A percentile compares a stretch with the other conserved stretches of the same genome.
These are phyloP conservation scores for Zygosaccharomyces pseudorouxii DNA, from an alignment of 805 yeast species.

Conservation along the genomic window DNA sequence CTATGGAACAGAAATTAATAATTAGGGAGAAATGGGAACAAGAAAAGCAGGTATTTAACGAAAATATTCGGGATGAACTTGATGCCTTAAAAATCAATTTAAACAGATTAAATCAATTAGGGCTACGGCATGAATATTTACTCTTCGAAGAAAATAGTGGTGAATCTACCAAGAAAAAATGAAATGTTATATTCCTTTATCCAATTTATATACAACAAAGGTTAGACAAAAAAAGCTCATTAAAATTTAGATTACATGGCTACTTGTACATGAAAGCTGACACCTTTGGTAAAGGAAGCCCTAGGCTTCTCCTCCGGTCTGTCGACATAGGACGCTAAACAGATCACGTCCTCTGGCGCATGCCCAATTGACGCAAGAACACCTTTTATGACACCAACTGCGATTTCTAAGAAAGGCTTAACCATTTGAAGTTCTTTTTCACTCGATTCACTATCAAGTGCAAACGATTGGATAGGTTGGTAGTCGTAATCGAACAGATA, in stretches of 20 bases:
- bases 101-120: slow-evolving; percentile 4
- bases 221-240: not conserved
- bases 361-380: slow-evolving; percentile 32
- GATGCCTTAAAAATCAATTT: slow-evolving; percentile 13
- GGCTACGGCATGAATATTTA: slow-evolving; percentile 5
- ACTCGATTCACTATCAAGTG: slow-evolving; percentile 18
- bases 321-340: slow-evolving; percentile 30
- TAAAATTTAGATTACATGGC: slow-evolving; percentile 6
- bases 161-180: slow-evolving; percentile 11
- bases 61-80: slow-evolving; percentile 13
- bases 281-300: slow-evolving; percentile 24
- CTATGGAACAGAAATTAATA: slow-evolving; percentile 16
- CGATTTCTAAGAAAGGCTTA: slow-evolving; percentile 33
- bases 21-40: slow-evolving; percentile 16
- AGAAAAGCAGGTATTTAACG: slow-evolving; percentile 13
- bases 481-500: slow-evolving; percentile 33
- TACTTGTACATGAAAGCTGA: slow-evolving; percentile 34
- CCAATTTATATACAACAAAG: not conserved
- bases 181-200: not conserved
- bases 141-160: slow-evolving; percentile 1
- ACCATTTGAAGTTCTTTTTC: slow-evolving; percentile 25
- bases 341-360: slow-evolving; percentile 23
- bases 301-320: slow-evolving; percentile 20
- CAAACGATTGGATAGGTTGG: slow-evolving; percentile 27
- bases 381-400: slow-evolving; percentile 34